A percentile compares a stretch with the other conserved stretches of the same genome.
phyloP scores from a whole-genome alignment of 2,329 filamentous ascomycete genomes.

The Trichoderma simmonsii region DNA sequence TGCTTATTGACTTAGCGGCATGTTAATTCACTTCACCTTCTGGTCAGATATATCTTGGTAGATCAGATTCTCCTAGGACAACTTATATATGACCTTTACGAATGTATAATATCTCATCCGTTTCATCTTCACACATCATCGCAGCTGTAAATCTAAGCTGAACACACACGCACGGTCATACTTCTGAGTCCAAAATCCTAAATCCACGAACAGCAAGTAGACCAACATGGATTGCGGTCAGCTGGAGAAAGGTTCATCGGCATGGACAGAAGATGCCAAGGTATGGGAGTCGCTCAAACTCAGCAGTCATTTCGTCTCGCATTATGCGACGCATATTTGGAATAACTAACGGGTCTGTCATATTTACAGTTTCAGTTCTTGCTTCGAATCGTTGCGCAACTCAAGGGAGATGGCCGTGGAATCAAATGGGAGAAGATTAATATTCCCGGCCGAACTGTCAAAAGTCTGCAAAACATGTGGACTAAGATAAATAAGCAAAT shows the following conservation, averaged over 20 bases:
- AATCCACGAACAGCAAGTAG: not conserved
- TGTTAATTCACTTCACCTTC: not conserved
- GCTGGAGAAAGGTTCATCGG: conserved; percentile 24
- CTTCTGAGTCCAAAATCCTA: too few relatives aligned
- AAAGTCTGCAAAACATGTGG: conserved; percentile 39
- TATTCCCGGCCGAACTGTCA: conserved; percentile 38
- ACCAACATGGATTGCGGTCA: conserved; percentile 27
- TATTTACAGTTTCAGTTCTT: conserved; percentile 33
- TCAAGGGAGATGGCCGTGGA: conserved; percentile 31
- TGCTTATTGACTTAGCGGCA: not conserved
- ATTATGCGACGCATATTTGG: not conserved
- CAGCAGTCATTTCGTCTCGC: not conserved
- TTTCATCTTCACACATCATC: not conserved
- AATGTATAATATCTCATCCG: not conserved
- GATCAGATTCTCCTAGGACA: not conserved
- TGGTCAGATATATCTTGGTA: not conserved
- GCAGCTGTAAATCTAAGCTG: not conserved
- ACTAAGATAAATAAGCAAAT: conserved; percentile 36
- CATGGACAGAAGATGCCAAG: conserved; percentile 40
- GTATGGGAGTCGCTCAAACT: conserved; percentile 21
- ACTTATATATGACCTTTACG: not conserved
- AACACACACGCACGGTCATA: not conserved
- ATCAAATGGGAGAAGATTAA: conserved; percentile 37
- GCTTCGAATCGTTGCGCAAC: conserved; percentile 35
- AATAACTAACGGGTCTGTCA: not conserved